Evolutionary conservation across 768 basidiomycete species (phyloP).

Genomic region (Suillus luteus): DNA sequence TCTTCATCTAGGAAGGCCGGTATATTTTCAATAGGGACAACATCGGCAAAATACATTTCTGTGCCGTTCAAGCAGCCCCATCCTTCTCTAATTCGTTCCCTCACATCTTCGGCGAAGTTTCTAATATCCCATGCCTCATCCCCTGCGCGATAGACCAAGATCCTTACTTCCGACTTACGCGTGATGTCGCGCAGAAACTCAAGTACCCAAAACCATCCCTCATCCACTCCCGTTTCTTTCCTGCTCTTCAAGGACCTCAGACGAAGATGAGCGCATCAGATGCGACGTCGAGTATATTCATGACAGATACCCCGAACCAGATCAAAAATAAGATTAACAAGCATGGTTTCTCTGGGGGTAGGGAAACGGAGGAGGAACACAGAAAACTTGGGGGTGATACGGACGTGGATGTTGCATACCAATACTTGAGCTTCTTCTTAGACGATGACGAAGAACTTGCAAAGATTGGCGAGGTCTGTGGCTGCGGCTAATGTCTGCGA

Average conservation of each 20-base stretch:
- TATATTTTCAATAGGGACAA: constrained; percentile 70
- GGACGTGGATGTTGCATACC: constrained; percentile 94
- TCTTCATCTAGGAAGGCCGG: constrained; percentile 1
- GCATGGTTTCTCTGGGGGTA: constrained; percentile 95
- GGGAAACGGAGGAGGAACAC: constrained; percentile 96
- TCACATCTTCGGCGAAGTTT: constrained; percentile 85
- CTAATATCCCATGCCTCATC: constrained; percentile 89
- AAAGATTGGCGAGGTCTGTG: constrained; percentile 69
- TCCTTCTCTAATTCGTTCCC: constrained; percentile 99
- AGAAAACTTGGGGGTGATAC: constrained; percentile 84
- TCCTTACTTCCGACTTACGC: constrained; percentile 96
- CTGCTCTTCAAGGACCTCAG: constrained; percentile 95
- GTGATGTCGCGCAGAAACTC: constrained; percentile 91
- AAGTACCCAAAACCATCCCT: constrained; percentile 95
- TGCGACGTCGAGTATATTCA: constrained; percentile 90
- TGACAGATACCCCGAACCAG: constrained; percentile 89
- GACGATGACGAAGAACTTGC: constrained; percentile 92
- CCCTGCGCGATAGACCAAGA: constrained; percentile 99
- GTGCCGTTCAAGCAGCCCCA: constrained; percentile 91
- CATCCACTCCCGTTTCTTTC: constrained; percentile 96
- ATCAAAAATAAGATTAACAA: constrained; percentile 98
- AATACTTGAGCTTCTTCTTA: constrained; percentile 93
- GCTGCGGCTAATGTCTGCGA: background rate
- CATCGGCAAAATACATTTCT: constrained; percentile 97
- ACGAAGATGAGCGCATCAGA: constrained; percentile 99